Evolutionary conservation across 129 eudicot genomes (phyloP), one percentile per base, ranked within the genome.

Genomic region (Kitagawia praeruptora): DNA sequence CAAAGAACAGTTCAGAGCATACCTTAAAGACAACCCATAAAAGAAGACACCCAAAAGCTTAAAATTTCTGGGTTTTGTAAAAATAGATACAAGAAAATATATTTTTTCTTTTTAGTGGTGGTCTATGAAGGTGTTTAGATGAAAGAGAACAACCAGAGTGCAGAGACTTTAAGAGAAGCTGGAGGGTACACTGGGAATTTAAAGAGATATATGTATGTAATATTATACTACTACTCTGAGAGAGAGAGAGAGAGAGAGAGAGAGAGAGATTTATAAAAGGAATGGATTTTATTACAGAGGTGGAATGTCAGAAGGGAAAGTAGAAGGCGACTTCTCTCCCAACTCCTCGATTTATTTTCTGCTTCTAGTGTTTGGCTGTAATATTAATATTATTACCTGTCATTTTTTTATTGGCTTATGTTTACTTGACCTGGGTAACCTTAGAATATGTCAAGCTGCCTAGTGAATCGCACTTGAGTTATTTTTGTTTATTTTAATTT

Each of bases 11-110:
- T 46, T 76, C 3, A 31, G 9, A 34, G 46, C 82, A 61, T 87
- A 90, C 95, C 95, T 88, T 74, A 84, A 82, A 63, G 80, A 82
- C 70, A 86, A 75, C 39, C 89, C 91, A 85, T 82, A 76, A 78
- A 78, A 54, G 18, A 77, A 42, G 75, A 51, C 31, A 23, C 80
- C 47, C 51, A 11, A 58, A 54, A 49, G 49, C 77, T 51, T 28
- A n/a, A 48, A 67, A 75, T 72, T 64, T 70, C 67, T 87, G 81
- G 83, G 53, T 41, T 23, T 78, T 76, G 39, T 75, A 37, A 56
- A 40, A 31, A 40, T 4, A 23, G 77, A 45, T 67, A 23, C 51
- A 77, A 58, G 56, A 75, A 77, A 66, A 74, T 39, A 41, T 25
- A 11, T 31, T 45, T 34, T 49, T 77, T 70, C 81, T 67, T 84